Evolutionary conservation across 2,329 filamentous ascomycete genomes (phyloP).

Genomic region (Colletotrichum sojae): DNA sequence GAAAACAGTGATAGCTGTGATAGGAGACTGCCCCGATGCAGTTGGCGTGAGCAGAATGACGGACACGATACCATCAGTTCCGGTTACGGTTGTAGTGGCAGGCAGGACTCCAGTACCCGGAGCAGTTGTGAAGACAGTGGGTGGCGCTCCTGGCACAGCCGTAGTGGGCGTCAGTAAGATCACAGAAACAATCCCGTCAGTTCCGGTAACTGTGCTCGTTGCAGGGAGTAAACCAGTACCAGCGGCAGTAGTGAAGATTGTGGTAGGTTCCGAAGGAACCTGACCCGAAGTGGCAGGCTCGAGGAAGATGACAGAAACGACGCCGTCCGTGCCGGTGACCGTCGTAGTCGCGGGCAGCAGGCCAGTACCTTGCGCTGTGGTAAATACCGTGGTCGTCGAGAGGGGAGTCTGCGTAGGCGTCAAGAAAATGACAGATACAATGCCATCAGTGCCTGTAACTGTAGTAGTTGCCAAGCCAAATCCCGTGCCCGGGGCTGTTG

Average conservation of each 20-base stretch:
- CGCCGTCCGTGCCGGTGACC: background rate
- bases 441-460: background rate
- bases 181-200: background rate
- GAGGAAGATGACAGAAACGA: background rate
- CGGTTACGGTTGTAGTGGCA: constrained; percentile 1
- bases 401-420: background rate
- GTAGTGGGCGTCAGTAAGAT: constrained; percentile 1
- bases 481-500: background rate
- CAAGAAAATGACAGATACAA: constrained; percentile 4
- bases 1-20: background rate
- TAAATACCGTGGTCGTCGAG: constrained; percentile 14
- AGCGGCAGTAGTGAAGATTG: background rate
- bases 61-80: constrained; percentile 6
- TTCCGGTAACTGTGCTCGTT: background rate
- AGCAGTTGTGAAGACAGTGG: constrained; percentile 14
- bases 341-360: constrained; percentile 4
- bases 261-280: background rate
- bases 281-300: background rate
- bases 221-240: background rate
- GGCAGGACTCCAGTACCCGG: constrained; percentile 7
- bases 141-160: no score
- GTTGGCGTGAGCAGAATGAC: background rate
- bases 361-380: background rate
- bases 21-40: background rate
- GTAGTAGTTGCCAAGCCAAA: background rate